Evolutionary conservation across 2,329 filamentous ascomycete species (phyloP).

Genomic region (Westerdykella sp.): DNA sequence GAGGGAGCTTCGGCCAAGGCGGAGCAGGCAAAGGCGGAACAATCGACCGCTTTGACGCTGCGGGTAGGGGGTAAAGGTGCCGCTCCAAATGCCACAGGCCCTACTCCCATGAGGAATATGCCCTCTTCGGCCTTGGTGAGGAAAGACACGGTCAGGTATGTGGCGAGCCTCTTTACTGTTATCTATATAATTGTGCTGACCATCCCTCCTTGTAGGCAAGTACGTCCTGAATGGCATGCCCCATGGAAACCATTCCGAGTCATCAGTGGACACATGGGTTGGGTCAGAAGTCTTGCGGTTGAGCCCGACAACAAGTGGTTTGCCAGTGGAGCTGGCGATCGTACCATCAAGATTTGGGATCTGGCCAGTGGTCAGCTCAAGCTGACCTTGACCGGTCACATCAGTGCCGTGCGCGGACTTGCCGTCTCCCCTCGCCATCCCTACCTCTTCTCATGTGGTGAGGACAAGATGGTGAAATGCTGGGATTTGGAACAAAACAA

Average conservation of each 20-base stretch:
- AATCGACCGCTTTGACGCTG: slow-evolving; percentile 54
- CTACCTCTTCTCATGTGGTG: slow-evolving; percentile 94
- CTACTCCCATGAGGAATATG: slow-evolving; percentile 46
- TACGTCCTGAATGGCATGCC: slow-evolving; percentile 89
- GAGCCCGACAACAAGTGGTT: slow-evolving; percentile 98
- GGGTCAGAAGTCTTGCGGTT: slow-evolving; percentile 68
- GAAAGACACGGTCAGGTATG: slow-evolving; percentile 58
- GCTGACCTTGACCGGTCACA: slow-evolving; percentile 27
- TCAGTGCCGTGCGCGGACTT: slow-evolving; percentile 52
- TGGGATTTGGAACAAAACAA: slow-evolving; percentile 99
- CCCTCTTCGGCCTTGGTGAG: slow-evolving; percentile 55
- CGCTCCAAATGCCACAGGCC: slow-evolving; percentile 52
- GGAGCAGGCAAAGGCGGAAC: slow-evolving; percentile 39
- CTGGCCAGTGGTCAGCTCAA: slow-evolving; percentile 77
- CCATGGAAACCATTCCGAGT: slow-evolving; percentile 98
- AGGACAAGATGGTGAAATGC: slow-evolving; percentile 99
- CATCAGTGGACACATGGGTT: slow-evolving; percentile 91
- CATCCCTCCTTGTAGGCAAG: slow-evolving; percentile 86
- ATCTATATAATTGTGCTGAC: slow-evolving; percentile 95
- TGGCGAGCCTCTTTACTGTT: slow-evolving; percentile 88
- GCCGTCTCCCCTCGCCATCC: slow-evolving; percentile 91
- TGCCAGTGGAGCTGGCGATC: slow-evolving; percentile 86
- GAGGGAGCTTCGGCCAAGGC: slow-evolving; percentile 53
- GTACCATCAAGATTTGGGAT: slow-evolving; percentile 99
- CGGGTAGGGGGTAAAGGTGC: slow-evolving; percentile 42